Evolutionary conservation across 129 eudicot genomes (phyloP), one percentile per base, ranked within the genome.

Genomic region (Lactuca saligna): DNA sequence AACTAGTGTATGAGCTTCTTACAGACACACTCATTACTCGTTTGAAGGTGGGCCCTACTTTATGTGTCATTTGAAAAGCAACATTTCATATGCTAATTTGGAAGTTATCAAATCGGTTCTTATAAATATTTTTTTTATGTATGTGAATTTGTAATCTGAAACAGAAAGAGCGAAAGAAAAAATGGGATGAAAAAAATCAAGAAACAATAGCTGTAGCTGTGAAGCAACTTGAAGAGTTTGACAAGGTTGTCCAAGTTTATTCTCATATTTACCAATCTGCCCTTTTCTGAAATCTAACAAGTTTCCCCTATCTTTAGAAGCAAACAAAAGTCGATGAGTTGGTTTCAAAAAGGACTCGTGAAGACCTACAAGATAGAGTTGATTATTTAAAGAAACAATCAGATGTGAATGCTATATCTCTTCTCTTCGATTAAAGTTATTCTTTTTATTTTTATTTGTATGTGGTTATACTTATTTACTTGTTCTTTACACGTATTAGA

Each of bases 91-190:
- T 4, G 29, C 31, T 34, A 31, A 35, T 57, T 41, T 20, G 16
- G 53, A 50, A 75, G 50, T 69, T 13, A 29, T 32, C 8, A 7
- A 68, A 39, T n/a, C 4, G 8, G 12, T 73, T 15, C 37, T 63
- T 73, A 54, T 63, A 54, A 61, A n/a, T n/a, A n/a, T 29, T 68
- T 33, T 13, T 6, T 75, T 3, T 65, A 44, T 69, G 61, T 63
- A 32, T 46, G 51, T 46, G 54, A 72, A 53, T 62, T 14, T 68
- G 32, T 61, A 37, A 66, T 34, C 53, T 51, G 61, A 59, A 63
- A 74, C 92, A 93, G 99, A 87, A 87, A 83, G 99, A 93, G 71
- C 78, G 95, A 68, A 93, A 80, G 81, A 89, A 89, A 71, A 93
- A 56, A 57, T 93, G 97, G 97, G 97, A 89, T 59, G 93, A 89